A percentile compares a stretch with the other conserved stretches of the same genome.
Evolutionary conservation across 1,139 yeast species (phyloP).

Genomic region (Scheffersomyces illinoinensis): DNA sequence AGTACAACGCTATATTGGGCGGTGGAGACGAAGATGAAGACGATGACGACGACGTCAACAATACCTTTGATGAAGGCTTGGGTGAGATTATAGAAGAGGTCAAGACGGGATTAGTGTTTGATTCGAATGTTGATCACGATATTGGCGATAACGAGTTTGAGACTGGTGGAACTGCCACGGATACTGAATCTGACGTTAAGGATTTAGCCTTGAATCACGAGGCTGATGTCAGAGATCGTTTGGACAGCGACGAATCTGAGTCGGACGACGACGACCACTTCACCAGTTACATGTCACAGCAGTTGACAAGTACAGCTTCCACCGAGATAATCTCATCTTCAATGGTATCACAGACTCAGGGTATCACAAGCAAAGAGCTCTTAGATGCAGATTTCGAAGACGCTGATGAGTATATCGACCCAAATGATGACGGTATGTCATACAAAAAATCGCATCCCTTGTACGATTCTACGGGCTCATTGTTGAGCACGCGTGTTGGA

Average conservation of each 20-base stretch:
- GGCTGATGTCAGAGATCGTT: slow-evolving; percentile 22
- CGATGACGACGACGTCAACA: slow-evolving; percentile 37
- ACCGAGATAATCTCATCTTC: slow-evolving; percentile 48
- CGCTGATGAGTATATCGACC: slow-evolving; percentile 72
- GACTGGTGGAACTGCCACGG: slow-evolving; percentile 7
- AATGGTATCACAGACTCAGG: background rate
- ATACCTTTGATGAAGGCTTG: slow-evolving; percentile 53
- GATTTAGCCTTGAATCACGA: slow-evolving; percentile 36
- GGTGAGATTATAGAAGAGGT: slow-evolving; percentile 46
- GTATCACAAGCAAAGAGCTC: background rate
- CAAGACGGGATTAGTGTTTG: slow-evolving; percentile 37
- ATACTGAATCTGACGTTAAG: slow-evolving; percentile 21
- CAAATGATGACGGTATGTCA: slow-evolving; percentile 78
- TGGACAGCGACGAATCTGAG: slow-evolving; percentile 23
- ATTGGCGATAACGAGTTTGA: slow-evolving; percentile 24
- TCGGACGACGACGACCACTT: slow-evolving; percentile 46
- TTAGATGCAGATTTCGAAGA: slow-evolving; percentile 23
- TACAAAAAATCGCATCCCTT: slow-evolving; percentile 66
- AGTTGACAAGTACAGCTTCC: slow-evolving; percentile 63
- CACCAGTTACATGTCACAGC: slow-evolving; percentile 82
- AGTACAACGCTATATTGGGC: slow-evolving; percentile 93
- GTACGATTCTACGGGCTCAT: slow-evolving; percentile 47
- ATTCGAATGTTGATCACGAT: slow-evolving; percentile 37
- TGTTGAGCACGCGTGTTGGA: slow-evolving; percentile 17
- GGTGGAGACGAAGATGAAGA: slow-evolving; percentile 53